phyloP scores from a whole-genome alignment of 1,139 yeast species.

The Blastobotrys petasosporus region DNA sequence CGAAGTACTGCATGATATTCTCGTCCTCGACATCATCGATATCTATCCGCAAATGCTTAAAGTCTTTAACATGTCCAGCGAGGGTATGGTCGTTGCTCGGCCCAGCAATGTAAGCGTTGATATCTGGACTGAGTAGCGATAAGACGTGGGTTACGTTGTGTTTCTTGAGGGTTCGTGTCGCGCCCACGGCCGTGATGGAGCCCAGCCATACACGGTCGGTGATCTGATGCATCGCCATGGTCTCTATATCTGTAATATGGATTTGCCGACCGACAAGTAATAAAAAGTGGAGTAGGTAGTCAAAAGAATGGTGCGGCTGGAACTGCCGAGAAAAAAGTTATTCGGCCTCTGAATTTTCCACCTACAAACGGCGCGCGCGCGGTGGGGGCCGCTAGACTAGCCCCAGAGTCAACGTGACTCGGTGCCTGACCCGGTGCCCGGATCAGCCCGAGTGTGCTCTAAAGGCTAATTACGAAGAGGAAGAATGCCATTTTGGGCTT shows the following conservation, averaged over 20 bases:
- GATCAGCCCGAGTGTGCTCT: too few relatives aligned
- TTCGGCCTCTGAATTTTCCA: too few relatives aligned
- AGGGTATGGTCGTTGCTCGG: conserved; percentile 1
- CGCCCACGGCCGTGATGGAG: conserved; percentile 29
- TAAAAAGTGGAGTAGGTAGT: neutral
- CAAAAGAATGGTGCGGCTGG: conserved; percentile 1
- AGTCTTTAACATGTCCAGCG: conserved; percentile 41
- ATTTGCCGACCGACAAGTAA: neutral
- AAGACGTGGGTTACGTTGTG: conserved; percentile 57
- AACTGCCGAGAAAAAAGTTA: neutral
- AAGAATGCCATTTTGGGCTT: too few relatives aligned
- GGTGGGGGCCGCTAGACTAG: too few relatives aligned
- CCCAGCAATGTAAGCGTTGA: conserved; percentile 12
- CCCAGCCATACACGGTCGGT: conserved; percentile 33
- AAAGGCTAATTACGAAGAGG: too few relatives aligned
- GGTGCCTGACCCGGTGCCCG: neutral
- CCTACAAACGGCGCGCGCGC: too few relatives aligned
- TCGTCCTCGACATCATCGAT: conserved; percentile 60
- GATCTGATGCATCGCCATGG: conserved; percentile 27
- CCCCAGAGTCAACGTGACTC: too few relatives aligned
- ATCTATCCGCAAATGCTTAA: conserved; percentile 56
- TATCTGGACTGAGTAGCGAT: conserved; percentile 43
- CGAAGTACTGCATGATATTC: conserved; percentile 58
- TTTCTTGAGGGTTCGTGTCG: conserved; percentile 23
- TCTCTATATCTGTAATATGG: neutral